Base-by-base conservation (phyloP, 306 rosid genomes). In the Cicer chorassanicum region DNA sequence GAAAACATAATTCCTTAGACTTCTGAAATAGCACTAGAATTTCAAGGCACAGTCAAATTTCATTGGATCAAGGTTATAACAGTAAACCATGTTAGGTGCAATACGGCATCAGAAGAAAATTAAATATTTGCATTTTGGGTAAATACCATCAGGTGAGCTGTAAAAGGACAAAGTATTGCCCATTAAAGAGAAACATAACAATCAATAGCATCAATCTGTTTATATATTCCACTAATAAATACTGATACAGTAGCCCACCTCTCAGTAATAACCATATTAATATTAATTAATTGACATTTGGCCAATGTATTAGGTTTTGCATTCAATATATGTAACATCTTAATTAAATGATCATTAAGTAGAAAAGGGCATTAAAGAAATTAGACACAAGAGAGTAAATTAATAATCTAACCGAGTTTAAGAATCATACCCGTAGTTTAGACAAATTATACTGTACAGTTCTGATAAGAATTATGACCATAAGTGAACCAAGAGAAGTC, bases 381-480 rank as follows among this genome's bases (percentile, higher is more conserved):
- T 55, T 71, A 65, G 78, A 76, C 77, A 55, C 62, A 78, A 19
- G 46, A 29, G 63, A 73, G 41, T 60, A 73, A 60, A 79, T 43
- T 14, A 66, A 49, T 8, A 74, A 65, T 57, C 64, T 59, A 70
- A 75, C 72, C 16, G 12, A 11, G 78, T 38, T 63, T 76, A 61
- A 68, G 74, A 76, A 67, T 45, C 87, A 60, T 90, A 95, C 99
- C 98, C 99, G 89, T 56, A 92, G 84, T 84, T 95, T 95, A 29
- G 99, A 95, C 61, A 95, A 83, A 87, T 95, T 95, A 76, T 86
- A 95, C 81, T 92, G 99, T 79, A 95, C 97, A 10, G 99, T 92
- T 88, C 99, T 88, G 87, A 95, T 92, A 77, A 95, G 93, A 76
- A 89, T 90, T 80, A 92, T 82, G 66, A 95, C 97, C 93, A 90